Base-by-base conservation (phyloP, 371 early-diverging fungal genomes). In the Neoconidiobolus thromboides region DNA sequence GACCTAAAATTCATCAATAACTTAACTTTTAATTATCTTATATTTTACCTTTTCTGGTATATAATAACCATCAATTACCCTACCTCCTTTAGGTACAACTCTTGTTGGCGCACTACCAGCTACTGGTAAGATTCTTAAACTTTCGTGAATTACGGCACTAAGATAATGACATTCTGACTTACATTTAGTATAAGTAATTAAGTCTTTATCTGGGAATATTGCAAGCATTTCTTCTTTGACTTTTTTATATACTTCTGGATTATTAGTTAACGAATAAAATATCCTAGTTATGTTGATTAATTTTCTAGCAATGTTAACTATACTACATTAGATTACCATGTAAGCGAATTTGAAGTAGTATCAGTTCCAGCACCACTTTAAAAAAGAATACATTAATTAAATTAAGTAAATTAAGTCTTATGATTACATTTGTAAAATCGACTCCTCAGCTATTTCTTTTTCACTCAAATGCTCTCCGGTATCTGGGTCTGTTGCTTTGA, bases 81-180 rank as follows among this genome's bases (percentile, higher is more conserved):
- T 51, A 38, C 52, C 52, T 38, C 52, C 47, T 38, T 51, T 3
- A 9, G 52, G 52, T 5, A 51, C 52, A 9, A 51, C 37, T 38
- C 52, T 14, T 9, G 37, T 26, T 36, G 52, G 52, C n/a, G 52
- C 37, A 38, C 52, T 36, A 36, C 26, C 14, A 36, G 37, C 36
- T 7, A 36, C 52, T 7, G 52, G 52, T 38, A 51, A 38, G 36
- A 51, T 26, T 10, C 52, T 14, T 38, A 51, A 26, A 38, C 26
- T 26, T 26, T 60, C 60, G 12, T 60, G 47, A 26, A 60, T 50
- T 7, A 49, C 48, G 38, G 60, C 60, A 15, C n/a, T 41, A 48
- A 60, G 48, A 39, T 60, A 49, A 12, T 15, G 26, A 26, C 26
- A 26, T 26, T 26, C 26, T 26, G 26, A 26, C 26, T 26, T 26